phyloP scores from a whole-genome alignment of 1,284 basidiomycete species.

The Leccinum pallidistipes region DNA sequence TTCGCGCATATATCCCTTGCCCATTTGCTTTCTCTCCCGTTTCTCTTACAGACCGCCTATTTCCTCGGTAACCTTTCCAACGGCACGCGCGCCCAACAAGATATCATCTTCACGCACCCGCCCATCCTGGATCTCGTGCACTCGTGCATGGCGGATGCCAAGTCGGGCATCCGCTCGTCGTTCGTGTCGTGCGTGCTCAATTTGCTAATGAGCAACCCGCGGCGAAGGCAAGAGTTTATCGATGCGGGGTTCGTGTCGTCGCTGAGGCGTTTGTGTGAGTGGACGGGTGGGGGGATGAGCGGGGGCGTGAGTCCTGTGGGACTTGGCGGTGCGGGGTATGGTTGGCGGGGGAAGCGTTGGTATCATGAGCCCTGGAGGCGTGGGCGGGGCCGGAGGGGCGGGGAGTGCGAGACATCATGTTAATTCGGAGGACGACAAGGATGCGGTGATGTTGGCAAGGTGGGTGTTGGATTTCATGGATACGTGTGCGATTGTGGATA shows the following conservation, averaged over 20 bases:
- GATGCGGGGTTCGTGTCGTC: slow-evolving; percentile 47
- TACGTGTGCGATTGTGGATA: slow-evolving; percentile 22
- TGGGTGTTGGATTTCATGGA: slow-evolving; percentile 50
- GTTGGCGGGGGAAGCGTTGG: slow-evolving; percentile 18
- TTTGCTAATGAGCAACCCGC: slow-evolving; percentile 42
- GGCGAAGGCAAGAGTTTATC: slow-evolving; percentile 38
- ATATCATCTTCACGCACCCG: slow-evolving; percentile 48
- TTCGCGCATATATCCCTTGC: background rate
- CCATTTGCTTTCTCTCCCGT: background rate
- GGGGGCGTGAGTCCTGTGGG: slow-evolving; percentile 36
- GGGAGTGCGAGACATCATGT: slow-evolving; percentile 20
- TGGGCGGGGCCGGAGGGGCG: slow-evolving; percentile 24
- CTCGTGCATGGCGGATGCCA: slow-evolving; percentile 55
- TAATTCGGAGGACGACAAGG: slow-evolving; percentile 49
- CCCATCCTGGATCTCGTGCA: slow-evolving; percentile 53
- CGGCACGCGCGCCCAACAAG: slow-evolving; percentile 47
- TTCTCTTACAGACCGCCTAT: slow-evolving; percentile 47
- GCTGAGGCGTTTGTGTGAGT: slow-evolving; percentile 52
- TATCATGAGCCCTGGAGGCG: background rate
- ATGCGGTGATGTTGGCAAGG: slow-evolving; percentile 55
- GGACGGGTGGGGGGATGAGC: slow-evolving; percentile 32
- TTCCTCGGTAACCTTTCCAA: slow-evolving; percentile 68
- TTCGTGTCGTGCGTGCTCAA: slow-evolving; percentile 58
- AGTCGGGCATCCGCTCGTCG: slow-evolving; percentile 57
- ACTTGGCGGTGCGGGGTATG: slow-evolving; percentile 25